These are phyloP conservation scores for Quercus variabilis DNA, from an alignment of 306 rosid species.

Conservation along the genomic window DNA sequence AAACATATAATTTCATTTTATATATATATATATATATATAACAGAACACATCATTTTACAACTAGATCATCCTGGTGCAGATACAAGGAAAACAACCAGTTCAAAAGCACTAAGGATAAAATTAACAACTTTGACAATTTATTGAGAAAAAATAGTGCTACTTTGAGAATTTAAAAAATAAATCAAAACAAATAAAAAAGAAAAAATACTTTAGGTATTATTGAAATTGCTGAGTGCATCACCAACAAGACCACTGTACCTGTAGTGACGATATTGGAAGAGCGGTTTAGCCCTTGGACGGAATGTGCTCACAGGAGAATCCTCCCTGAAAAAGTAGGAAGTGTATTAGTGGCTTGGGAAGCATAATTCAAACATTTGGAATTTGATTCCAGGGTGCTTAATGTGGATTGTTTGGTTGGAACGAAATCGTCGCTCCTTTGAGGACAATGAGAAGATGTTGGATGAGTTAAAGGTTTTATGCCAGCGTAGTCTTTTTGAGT, in stretches of 20 bases:
- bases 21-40: neutral
- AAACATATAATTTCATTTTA: neutral
- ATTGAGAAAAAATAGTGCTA: neutral
- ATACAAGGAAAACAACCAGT: neutral
- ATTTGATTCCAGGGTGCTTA: too few species aligned
- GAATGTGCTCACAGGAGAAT: constrained; percentile 73
- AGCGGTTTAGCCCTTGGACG: constrained; percentile 89
- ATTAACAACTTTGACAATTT: neutral
- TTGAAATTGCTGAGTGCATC: neutral
- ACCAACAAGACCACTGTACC: constrained; percentile 39
- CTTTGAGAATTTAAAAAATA: neutral
- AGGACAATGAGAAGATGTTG: too few species aligned
- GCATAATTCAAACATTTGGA: too few species aligned
- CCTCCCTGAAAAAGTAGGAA: constrained; percentile 67
- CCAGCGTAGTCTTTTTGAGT: too few species aligned
- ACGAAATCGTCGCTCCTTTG: too few species aligned
- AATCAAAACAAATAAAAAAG: neutral
- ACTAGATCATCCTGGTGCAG: constrained; percentile 1
- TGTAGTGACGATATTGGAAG: constrained; percentile 98
- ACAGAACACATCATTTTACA: neutral
- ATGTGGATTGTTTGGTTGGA: too few species aligned
- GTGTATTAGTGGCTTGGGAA: neutral
- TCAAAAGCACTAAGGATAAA: neutral
- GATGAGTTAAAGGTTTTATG: too few species aligned
- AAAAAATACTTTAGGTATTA: neutral